Percentiles rank a stretch among this genome's conserved stretches.
These are phyloP conservation scores for Inonotus hispidus DNA, from an alignment of 1,284 basidiomycete genomes.

Conservation along the genomic window DNA sequence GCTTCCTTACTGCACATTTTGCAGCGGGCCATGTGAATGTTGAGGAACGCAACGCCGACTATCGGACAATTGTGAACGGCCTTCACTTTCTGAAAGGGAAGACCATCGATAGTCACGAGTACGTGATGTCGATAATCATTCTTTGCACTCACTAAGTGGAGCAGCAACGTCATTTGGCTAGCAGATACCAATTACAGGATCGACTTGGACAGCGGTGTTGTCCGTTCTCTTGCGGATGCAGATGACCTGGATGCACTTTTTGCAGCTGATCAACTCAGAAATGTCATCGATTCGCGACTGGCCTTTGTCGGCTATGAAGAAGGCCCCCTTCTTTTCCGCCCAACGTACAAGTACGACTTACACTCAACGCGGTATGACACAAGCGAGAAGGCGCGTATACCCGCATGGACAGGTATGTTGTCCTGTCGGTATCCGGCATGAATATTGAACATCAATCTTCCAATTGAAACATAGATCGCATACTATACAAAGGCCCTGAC, in stretches of 20 bases:
- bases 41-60: conserved; percentile 91
- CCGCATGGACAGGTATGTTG: conserved; percentile 87
- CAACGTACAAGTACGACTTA: conserved; percentile 86
- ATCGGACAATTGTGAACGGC: conserved; percentile 78
- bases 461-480: conserved; percentile 60
- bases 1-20: conserved; percentile 94
- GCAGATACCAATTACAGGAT: conserved; percentile 97
- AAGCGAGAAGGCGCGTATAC: conserved; percentile 93
- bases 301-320: conserved; percentile 87
- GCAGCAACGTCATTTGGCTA: conserved; percentile 85
- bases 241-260: conserved; percentile 73
- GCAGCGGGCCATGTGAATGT: conserved; percentile 90
- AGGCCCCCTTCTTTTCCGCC: conserved; percentile 81
- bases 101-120: conserved; percentile 88
- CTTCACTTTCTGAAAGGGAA: conserved; percentile 88
- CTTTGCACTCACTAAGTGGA: conserved; percentile 5
- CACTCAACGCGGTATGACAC: conserved; percentile 88
- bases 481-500: conserved; percentile 73
- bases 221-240: conserved; percentile 54
- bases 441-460: not conserved
- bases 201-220: conserved; percentile 78
- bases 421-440: not conserved
- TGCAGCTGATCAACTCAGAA: conserved; percentile 75
- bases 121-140: conserved; percentile 27
- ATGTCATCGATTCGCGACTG: conserved; percentile 60